These are phyloP conservation scores for Pyricularia sp. DNA, from an alignment of 2,329 filamentous ascomycete genomes.

Conservation along the genomic window DNA sequence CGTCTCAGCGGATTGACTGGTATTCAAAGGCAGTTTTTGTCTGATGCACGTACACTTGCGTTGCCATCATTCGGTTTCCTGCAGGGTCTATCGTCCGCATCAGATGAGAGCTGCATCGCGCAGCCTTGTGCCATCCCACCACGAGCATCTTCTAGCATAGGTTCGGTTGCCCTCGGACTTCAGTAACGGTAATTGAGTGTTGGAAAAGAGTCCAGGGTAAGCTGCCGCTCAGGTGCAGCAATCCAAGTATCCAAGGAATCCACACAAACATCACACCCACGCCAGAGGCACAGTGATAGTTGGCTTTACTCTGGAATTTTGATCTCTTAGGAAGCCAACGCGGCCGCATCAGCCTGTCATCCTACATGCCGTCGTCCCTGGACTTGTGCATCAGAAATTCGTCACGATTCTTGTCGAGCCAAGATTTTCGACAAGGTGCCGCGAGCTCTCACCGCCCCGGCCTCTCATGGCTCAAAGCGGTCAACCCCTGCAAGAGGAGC, in stretches of 20 bases:
- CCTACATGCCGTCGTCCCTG: background rate
- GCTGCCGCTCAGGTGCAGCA: background rate
- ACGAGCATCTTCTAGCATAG: background rate
- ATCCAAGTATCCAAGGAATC: background rate
- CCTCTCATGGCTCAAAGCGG: slow-evolving; percentile 18
- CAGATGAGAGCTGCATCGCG: background rate
- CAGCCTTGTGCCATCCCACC: background rate
- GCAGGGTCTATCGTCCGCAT: background rate
- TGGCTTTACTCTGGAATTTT: background rate
- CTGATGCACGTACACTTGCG: background rate
- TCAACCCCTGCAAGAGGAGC: slow-evolving; percentile 10
- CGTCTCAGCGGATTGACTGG: background rate
- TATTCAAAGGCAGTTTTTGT: background rate
- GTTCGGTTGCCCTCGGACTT: background rate
- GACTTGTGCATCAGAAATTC: background rate
- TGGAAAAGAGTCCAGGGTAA: background rate
- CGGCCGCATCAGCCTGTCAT: background rate
- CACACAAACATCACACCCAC: background rate
- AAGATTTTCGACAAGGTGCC: slow-evolving; percentile 3
- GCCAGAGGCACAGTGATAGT: background rate
- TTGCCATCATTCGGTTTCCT: background rate
- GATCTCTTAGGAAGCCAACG: background rate
- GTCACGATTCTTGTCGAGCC: slow-evolving; percentile 2
- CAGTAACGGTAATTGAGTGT: background rate
- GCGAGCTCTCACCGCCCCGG: slow-evolving; percentile 6